phyloP scores from a whole-genome alignment of 2,329 filamentous ascomycete genomes.

The Proliferodiscus dingleyae region DNA sequence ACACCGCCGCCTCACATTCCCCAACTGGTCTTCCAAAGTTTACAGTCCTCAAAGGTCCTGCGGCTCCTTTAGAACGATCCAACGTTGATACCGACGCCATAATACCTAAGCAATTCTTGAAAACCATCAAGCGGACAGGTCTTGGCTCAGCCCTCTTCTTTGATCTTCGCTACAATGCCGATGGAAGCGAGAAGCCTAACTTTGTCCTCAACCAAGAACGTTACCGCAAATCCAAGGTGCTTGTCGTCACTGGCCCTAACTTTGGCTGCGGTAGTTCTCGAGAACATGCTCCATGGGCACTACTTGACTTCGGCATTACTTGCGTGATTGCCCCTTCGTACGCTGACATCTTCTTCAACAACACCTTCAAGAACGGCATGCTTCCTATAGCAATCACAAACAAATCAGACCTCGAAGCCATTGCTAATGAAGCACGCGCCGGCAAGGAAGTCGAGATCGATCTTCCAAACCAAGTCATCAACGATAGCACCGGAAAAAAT shows the following conservation, averaged over 20 bases:
- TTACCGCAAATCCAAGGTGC: slow-evolving; percentile 78
- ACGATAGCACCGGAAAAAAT: slow-evolving; percentile 65
- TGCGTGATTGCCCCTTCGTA: slow-evolving; percentile 89
- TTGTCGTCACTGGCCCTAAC: slow-evolving; percentile 87
- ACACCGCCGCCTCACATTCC: slow-evolving; percentile 47
- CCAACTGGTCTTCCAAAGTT: slow-evolving; percentile 76
- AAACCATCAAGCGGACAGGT: slow-evolving; percentile 97
- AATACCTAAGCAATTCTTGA: slow-evolving; percentile 98
- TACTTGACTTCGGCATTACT: slow-evolving; percentile 94
- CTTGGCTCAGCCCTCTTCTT: slow-evolving; percentile 86
- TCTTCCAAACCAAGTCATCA: slow-evolving; percentile 77
- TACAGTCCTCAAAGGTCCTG: slow-evolving; percentile 75
- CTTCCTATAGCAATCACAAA: slow-evolving; percentile 75
- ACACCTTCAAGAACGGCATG: slow-evolving; percentile 99
- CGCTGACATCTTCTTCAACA: slow-evolving; percentile 98
- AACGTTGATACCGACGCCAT: slow-evolving; percentile 99
- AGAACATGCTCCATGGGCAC: slow-evolving; percentile 95
- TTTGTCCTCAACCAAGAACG: slow-evolving; percentile 91
- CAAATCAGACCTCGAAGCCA: slow-evolving; percentile 57
- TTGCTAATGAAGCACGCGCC: slow-evolving; percentile 72
- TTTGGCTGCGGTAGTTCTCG: slow-evolving; percentile 92
- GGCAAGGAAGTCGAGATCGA: slow-evolving; percentile 86
- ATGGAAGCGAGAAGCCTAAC: slow-evolving; percentile 68
- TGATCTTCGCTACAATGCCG: slow-evolving; percentile 70
- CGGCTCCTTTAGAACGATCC: slow-evolving; percentile 77